Evolutionary conservation across 768 basidiomycete species (phyloP), one percentile per base, ranked within the genome.

Genomic region (Coprinopsis strossmayeri): DNA sequence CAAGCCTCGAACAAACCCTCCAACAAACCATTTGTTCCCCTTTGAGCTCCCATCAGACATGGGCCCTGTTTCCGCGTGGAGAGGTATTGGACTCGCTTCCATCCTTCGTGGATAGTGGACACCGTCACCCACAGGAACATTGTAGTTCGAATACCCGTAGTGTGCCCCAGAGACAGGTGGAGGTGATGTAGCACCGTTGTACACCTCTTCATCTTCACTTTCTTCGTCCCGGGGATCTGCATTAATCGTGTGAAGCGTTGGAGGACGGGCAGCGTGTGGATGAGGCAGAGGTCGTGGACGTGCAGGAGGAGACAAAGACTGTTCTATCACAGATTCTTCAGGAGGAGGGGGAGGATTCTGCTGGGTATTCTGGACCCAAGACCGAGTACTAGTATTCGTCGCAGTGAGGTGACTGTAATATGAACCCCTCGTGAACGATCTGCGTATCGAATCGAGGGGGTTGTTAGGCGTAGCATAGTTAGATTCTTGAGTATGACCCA

Each of bases 1-100:
- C 23, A 71, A 59, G 5, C 69, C 64, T 42, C 58, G 62, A 11
- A 70, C 61, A 25, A 71, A 67, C 0, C 68, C 67, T 23, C 67
- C 66, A 2, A 71, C 64, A 18, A 70, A 64, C 5, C 64, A 63
- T 32, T 59, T 58, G 18, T 59, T 61, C 38, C 58, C 10, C 17
- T 38, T 38, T 38, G 35, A 18, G 18, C 7, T 32, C 9, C 21
- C 9, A 42, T 42, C 40, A 10, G 21, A 23, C 4, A 42, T 9
- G 11, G 40, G 40, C 17, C 7, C 12, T 17, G 18, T 21, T 7
- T 5, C 10, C 37, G 20, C 5, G 11, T 18, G 40, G n/a, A n/a
- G n/a, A n/a, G n/a, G n/a, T n/a, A n/a, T n/a, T 23, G 40, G 25
- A 12, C 11, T 4, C 5, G 40, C 25, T 4, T 24, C 3, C 40